A percentile compares a stretch with the other conserved stretches of the same genome.
Conservation (phyloP, 2,329 filamentous ascomycete genomes). For the Colletotrichum sidae region DNA sequence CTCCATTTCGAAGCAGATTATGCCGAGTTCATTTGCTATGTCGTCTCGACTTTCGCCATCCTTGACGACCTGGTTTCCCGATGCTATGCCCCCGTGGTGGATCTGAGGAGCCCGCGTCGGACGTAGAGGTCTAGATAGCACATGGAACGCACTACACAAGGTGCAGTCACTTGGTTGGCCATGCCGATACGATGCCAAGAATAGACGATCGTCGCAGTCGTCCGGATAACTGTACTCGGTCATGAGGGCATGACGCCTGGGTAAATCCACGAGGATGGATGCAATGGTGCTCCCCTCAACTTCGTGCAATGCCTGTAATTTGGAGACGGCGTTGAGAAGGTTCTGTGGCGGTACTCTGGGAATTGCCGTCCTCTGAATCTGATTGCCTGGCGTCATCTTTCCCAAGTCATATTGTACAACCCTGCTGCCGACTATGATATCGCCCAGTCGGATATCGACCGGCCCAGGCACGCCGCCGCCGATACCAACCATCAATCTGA, state of each 20-base stretch:
- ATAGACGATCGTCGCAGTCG: background rate
- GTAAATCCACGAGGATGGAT: background rate
- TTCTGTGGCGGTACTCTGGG: accelerated
- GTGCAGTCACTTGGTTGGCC: background rate
- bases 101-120: background rate
- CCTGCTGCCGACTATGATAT: conserved; percentile 42
- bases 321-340: conserved; percentile 29
- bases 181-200: conserved; percentile 1
- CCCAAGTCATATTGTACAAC: conserved; percentile 44
- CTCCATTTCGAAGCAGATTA: conserved; percentile 45
- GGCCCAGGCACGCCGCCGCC: conserved; percentile 39
- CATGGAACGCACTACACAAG: background rate
- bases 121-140: background rate
- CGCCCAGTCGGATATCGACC: conserved; percentile 42
- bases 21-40: conserved; percentile 35
- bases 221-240: background rate
- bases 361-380: conserved; percentile 19
- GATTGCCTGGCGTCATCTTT: conserved; percentile 30
- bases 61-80: conserved; percentile 34
- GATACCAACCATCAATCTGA: conserved; percentile 42
- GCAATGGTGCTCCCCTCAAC: background rate
- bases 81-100: conserved; percentile 38
- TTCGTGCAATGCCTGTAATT: conserved; percentile 4
- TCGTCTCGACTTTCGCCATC: conserved; percentile 41
- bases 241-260: background rate